Base-by-base conservation (phyloP, 2,329 filamentous ascomycete genomes). In the Ustilaginoidea virens region DNA sequence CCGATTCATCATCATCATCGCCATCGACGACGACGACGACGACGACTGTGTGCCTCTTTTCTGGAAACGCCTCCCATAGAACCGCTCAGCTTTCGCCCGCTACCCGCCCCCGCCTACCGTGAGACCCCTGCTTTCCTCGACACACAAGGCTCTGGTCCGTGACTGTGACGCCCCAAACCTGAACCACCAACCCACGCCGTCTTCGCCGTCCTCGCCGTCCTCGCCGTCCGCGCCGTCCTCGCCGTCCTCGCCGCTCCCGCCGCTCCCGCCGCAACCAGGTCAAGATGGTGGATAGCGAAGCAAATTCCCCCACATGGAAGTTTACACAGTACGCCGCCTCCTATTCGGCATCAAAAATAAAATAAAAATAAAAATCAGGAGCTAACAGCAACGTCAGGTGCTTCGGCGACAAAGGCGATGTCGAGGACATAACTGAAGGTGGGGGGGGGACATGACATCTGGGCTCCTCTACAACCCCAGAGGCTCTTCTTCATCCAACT, bases 331-430 rank as follows among this genome's bases (percentile, higher is more conserved):
- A 80, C 60, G 83, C 69, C 32, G 14, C 19, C 19, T 30, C 27
- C 24, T n/a, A 25, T 9, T 17, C 14, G 22, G 22, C 24, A 17
- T 5, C 24, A 17, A 15, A 25, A 4, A n/a, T 15, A 16, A 9
- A 25, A 11, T 17, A 7, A 24, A 24, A 12, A 13, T 25, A n/a
- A n/a, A n/a, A n/a, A n/a, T n/a, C n/a, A n/a, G n/a, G 31, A 37
- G 30, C 38, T 50, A 39, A 47, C 38, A 25, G 32, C 17, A 33
- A 38, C 23, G 33, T 35, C 48, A 96, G 87, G 66, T 96, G 90
- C 66, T 98, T 98, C 61, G 90, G 90, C 58, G 90, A 98, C 64
- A 98, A 98, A 63, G 90, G 90, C 46, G 90, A 98, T 63, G 87
- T 98, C 42, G 90, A 96, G 59, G 86, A 94, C 56, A 94, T 94